Base-by-base conservation (phyloP, 805 yeast genomes). In the Suhomyces sp. region DNA sequence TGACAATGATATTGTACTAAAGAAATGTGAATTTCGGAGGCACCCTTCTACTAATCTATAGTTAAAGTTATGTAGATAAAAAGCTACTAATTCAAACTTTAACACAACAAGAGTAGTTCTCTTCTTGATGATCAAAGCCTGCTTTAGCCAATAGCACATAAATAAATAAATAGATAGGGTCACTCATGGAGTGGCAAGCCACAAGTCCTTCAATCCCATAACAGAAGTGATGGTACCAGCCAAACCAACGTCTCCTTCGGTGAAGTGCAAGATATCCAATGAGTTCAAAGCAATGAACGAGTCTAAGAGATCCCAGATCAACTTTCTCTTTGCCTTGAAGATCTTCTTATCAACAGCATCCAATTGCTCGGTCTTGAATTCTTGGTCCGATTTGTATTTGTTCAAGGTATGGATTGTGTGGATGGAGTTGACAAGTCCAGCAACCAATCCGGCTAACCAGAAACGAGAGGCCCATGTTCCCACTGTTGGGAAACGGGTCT, bases 161-260 rank as follows among this genome's bases (percentile, higher is more conserved):
- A n/a, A n/a, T n/a, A 21, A 26, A 29, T 20, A 15, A 35, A 17
- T 17, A 25, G n/a, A 18, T 9, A 12, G 12, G 17, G 6, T 10
- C 5, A 10, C 6, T 15, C 17, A 26, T 16, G 20, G 36, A 17
- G 76, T 71, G 29, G 72, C 58, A 23, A 56, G 64, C 95, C 95
- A 81, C 47, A 80, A 54, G 50, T 83, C 88, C 54, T 74, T 76
- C 35, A 88, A 67, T 28, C 95, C 96, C 60, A 88, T 68, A 31
- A 79, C 40, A 25, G 95, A 83, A 20, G 97, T 88, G 40, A 85
- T 63, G 17, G 83, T 73, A 55, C 98, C 98, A 24, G 93, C 88
- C 39, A 81, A 63, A 23, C 95, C 96, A 33, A 88, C 76, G 26
- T 80, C 71, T 32, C 95, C 93, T 49, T 90, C 96, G 55, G 79